These are phyloP conservation scores for Hydrangea macrophylla DNA, from an alignment of 148 eudicot genomes.

Conservation along the genomic window DNA sequence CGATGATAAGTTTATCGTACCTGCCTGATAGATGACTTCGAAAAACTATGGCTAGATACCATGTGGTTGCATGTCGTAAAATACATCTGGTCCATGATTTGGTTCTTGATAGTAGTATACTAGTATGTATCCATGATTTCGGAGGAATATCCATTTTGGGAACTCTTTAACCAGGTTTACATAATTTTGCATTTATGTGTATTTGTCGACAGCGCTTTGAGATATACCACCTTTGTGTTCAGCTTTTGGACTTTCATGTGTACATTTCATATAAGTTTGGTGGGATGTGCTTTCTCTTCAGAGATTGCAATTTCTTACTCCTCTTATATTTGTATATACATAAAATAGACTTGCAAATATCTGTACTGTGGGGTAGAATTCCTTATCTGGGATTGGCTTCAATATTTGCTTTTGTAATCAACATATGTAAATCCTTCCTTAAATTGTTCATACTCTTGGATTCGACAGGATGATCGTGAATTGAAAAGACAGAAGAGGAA, in stretches of 20 bases:
- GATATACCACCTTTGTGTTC: too few species aligned
- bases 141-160: background rate
- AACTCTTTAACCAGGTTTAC: background rate
- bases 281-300: background rate
- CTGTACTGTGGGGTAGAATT: background rate
- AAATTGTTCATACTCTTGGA: background rate
- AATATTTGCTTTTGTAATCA: background rate
- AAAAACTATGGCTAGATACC: background rate
- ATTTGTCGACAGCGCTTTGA: too few species aligned
- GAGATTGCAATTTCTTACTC: background rate
- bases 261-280: background rate
- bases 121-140: too few species aligned
- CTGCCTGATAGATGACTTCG: background rate
- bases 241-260: too few species aligned
- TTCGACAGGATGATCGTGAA: constrained; percentile 81
- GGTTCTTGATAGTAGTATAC: too few species aligned
- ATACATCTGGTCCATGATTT: background rate
- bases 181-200: background rate
- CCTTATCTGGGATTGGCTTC: background rate
- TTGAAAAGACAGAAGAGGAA: constrained; percentile 87
- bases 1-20: background rate
- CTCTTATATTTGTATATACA: background rate
- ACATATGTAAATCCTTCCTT: background rate
- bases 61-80: background rate
- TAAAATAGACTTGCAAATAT: background rate